Conservation (phyloP, 768 basidiomycete species). For the Tubosaeta sp. region DNA sequence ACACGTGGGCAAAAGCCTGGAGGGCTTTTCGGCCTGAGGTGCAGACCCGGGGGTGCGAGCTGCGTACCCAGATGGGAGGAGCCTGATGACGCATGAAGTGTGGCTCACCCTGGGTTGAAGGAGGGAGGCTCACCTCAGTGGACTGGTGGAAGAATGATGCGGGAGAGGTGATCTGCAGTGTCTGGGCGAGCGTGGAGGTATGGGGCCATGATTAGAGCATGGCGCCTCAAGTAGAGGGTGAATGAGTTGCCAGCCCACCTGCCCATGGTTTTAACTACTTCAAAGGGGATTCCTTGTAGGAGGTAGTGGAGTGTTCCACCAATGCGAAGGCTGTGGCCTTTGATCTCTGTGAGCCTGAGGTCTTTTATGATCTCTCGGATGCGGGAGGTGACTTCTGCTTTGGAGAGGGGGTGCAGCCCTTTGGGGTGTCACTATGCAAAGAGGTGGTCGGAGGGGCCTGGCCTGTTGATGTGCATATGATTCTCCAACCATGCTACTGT, state of each 20-base stretch:
- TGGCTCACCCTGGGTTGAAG: not conserved
- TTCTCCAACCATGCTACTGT: not conserved
- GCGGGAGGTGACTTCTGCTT: not conserved
- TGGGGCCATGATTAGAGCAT: conserved; percentile 7
- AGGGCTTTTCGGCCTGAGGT: not conserved
- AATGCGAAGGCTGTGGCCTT: conserved; percentile 29
- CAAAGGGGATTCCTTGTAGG: conserved; percentile 24
- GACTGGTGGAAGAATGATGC: not conserved
- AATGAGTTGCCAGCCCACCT: conserved; percentile 34
- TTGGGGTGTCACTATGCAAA: not conserved
- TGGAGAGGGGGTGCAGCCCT: not conserved
- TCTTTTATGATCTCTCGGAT: not conserved
- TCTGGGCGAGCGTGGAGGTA: not conserved
- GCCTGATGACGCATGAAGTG: not conserved
- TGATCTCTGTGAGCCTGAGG: not conserved
- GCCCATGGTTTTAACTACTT: conserved; percentile 31
- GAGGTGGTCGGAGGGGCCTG: not conserved
- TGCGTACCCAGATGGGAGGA: not conserved
- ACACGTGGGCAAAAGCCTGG: not conserved
- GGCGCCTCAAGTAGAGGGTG: conserved; percentile 26
- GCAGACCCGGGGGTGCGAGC: not conserved
- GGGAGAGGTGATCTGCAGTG: not conserved
- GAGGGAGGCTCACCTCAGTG: not conserved
- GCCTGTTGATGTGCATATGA: not conserved
- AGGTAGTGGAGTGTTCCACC: conserved; percentile 28